Conservation (phyloP, 345 rosid species). For the Geranium brycei region DNA sequence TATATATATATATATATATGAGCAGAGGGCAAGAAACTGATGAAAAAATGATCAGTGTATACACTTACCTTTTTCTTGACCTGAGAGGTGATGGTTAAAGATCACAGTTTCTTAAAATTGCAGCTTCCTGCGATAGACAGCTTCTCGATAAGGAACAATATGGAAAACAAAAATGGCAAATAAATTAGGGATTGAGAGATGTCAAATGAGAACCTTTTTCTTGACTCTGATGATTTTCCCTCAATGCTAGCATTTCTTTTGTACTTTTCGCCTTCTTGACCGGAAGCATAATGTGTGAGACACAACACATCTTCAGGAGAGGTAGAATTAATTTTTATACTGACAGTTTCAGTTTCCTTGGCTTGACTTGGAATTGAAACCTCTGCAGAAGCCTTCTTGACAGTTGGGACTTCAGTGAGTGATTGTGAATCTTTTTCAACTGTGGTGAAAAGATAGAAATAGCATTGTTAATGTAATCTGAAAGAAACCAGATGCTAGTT, state of each 20-base stretch:
- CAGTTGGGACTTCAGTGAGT: conserved; percentile 19
- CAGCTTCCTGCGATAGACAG: conserved; percentile 38
- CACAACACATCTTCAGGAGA: conserved; percentile 70
- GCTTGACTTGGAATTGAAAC: conserved; percentile 32
- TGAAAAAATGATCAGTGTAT: conserved; percentile 10
- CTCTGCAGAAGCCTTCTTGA: conserved; percentile 34
- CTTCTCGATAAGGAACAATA: conserved; percentile 13
- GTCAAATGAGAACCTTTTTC: conserved; percentile 39
- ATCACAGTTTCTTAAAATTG: conserved; percentile 36
- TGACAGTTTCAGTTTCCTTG: conserved; percentile 26
- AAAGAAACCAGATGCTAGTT: conserved; percentile 1
- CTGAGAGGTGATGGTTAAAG: conserved; percentile 71
- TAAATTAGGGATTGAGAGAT: conserved; percentile 8
- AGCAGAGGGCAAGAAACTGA: conserved; percentile 1
- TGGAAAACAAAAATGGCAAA: background rate
- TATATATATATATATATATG: too few species aligned
- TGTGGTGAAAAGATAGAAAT: conserved; percentile 17
- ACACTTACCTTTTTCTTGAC: conserved; percentile 70
- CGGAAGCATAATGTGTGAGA: conserved; percentile 86
- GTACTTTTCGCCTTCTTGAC: conserved; percentile 30
- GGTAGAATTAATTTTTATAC: conserved; percentile 43
- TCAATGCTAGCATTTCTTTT: conserved; percentile 25
- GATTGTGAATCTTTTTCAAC: conserved; percentile 34
- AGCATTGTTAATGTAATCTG: background rate
- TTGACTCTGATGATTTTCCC: conserved; percentile 38